Percentiles rank a stretch among this genome's conserved stretches.
Evolutionary conservation across 805 yeast genomes (phyloP).

Genomic region (Zygosaccharomyces gambellarensis): DNA sequence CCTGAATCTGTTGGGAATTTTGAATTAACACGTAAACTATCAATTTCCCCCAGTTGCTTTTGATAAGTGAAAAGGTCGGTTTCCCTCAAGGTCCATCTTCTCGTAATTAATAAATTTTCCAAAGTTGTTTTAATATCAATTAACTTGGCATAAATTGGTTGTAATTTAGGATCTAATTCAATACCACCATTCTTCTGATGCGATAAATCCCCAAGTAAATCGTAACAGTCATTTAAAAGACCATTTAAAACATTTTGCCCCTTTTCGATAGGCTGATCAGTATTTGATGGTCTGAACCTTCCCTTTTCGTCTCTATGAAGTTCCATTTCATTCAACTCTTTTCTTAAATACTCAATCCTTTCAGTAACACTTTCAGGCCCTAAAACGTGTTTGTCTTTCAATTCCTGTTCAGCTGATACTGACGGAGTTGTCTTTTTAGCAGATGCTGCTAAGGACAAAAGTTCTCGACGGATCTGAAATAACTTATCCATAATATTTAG

Average conservation of each 20-base stretch:
- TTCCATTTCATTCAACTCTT: slow-evolving; percentile 42
- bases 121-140: slow-evolving; percentile 63
- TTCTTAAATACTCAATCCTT: slow-evolving; percentile 33
- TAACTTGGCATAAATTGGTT: slow-evolving; percentile 59
- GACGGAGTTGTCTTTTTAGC: slow-evolving; percentile 21
- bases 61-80: slow-evolving; percentile 88
- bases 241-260: slow-evolving; percentile 59
- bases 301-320: slow-evolving; percentile 52
- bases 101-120: slow-evolving; percentile 80
- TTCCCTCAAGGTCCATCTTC: slow-evolving; percentile 96
- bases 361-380: slow-evolving; percentile 26
- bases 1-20: slow-evolving; percentile 41
- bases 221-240: slow-evolving; percentile 76
- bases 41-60: slow-evolving; percentile 65
- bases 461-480: slow-evolving; percentile 56
- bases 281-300: slow-evolving; percentile 41
- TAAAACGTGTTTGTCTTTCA: slow-evolving; percentile 13
- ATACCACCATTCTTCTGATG: slow-evolving; percentile 33
- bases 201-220: slow-evolving; percentile 62
- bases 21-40: slow-evolving; percentile 63
- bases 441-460: slow-evolving; percentile 48
- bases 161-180: slow-evolving; percentile 47
- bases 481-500: slow-evolving; percentile 53
- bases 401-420: slow-evolving; percentile 5
- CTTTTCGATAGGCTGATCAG: slow-evolving; percentile 33